Evolutionary conservation across 768 basidiomycete genomes (phyloP).

Genomic region (Tylopilus balloui): DNA sequence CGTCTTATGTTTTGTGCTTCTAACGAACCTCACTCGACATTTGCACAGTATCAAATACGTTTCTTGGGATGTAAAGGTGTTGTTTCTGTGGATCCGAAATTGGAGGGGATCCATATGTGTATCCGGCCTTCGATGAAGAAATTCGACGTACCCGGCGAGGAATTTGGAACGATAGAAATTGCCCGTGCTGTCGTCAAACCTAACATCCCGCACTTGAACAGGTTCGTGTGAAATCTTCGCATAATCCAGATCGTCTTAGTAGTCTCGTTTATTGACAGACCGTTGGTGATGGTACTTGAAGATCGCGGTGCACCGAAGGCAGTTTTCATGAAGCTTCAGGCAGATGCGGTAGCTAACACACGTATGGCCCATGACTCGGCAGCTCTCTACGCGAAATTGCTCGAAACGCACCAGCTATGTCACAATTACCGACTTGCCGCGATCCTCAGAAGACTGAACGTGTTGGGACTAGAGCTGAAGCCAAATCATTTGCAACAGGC

Average conservation of each 20-base stretch:
- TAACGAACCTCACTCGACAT: neutral
- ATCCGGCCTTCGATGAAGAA: slow-evolving; percentile 73
- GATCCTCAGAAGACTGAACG: slow-evolving; percentile 47
- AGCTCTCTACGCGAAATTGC: slow-evolving; percentile 41
- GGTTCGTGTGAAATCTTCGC: slow-evolving; percentile 45
- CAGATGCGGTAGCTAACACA: slow-evolving; percentile 50
- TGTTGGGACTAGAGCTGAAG: slow-evolving; percentile 46
- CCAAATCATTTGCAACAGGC: slow-evolving; percentile 30
- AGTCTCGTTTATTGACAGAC: slow-evolving; percentile 37
- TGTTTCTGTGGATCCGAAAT: slow-evolving; percentile 58
- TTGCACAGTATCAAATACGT: slow-evolving; percentile 68
- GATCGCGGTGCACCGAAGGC: slow-evolving; percentile 60
- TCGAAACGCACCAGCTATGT: slow-evolving; percentile 47
- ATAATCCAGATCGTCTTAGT: neutral
- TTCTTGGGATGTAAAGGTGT: slow-evolving; percentile 84
- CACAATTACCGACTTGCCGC: slow-evolving; percentile 44
- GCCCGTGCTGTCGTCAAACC: slow-evolving; percentile 59
- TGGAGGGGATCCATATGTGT: slow-evolving; percentile 59
- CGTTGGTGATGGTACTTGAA: slow-evolving; percentile 75
- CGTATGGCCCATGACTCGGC: slow-evolving; percentile 59
- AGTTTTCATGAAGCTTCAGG: slow-evolving; percentile 60
- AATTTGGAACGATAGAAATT: slow-evolving; percentile 65
- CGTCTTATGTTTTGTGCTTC: slow-evolving; percentile 23
- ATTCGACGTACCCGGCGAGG: slow-evolving; percentile 50
- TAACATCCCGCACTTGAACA: slow-evolving; percentile 63